Conservation (phyloP, 2,329 filamentous ascomycete genomes). For the Ambrosiella beaveri region DNA sequence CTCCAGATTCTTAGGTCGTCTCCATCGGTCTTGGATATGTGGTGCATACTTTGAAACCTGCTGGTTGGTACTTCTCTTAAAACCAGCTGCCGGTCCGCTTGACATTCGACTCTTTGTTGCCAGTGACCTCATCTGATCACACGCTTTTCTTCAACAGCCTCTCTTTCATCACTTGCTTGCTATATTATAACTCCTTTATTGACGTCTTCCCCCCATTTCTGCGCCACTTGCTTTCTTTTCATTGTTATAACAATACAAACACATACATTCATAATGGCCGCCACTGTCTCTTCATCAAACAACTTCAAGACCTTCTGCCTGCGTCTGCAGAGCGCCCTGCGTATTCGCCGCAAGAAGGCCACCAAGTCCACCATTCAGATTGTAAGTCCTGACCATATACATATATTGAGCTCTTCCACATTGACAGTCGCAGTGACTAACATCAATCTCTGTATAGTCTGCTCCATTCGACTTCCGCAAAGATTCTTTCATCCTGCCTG, state of each 20-base stretch:
- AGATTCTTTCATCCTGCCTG: slow-evolving; percentile 34
- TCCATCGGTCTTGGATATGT: not conserved
- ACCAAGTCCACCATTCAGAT: slow-evolving; percentile 27
- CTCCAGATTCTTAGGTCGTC: not conserved
- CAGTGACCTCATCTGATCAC: slow-evolving; percentile 1
- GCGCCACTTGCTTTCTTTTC: not conserved
- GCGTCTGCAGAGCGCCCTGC: slow-evolving; percentile 28
- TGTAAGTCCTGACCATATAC: slow-evolving; percentile 21
- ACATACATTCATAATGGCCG: slow-evolving; percentile 7
- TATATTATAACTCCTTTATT: not conserved
- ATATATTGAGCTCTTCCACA: not conserved
- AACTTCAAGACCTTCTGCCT: slow-evolving; percentile 28
- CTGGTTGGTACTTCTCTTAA: not conserved
- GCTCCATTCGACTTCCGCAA: slow-evolving; percentile 41
- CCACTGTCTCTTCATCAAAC: slow-evolving; percentile 14
- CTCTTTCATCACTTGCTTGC: not conserved
- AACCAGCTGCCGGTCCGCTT: not conserved
- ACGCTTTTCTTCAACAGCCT: not conserved
- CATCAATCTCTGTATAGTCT: slow-evolving; percentile 25
- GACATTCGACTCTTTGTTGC: not conserved
- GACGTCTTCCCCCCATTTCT: not conserved
- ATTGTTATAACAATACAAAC: not conserved
- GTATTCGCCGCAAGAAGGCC: slow-evolving; percentile 24
- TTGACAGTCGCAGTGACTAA: not conserved
- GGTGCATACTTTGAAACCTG: not conserved